Evolutionary conservation across 139 green algal genomes (phyloP).

Genomic region (Bryopsis sp.): DNA sequence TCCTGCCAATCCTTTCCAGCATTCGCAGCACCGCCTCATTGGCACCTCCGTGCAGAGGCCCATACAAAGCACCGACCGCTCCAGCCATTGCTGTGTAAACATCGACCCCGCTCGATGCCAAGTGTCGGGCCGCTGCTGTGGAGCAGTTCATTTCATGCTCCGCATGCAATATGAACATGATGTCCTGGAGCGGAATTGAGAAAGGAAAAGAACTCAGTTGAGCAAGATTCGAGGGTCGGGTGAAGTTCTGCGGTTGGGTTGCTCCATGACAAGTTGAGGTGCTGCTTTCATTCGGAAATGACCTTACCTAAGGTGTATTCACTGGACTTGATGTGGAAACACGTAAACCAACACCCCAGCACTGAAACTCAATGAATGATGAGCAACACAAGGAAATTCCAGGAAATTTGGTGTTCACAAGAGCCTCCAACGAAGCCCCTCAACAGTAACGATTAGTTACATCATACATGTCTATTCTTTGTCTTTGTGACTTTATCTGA

Average conservation of each 20-base stretch:
- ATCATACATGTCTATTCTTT: no score
- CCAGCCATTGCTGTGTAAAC: slow-evolving; percentile 89
- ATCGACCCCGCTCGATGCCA: slow-evolving; percentile 80
- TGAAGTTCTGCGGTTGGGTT: no score
- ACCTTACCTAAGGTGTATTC: no score
- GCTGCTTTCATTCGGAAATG: no score
- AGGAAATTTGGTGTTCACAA: not conserved
- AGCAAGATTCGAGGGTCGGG: no score
- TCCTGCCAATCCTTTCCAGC: slow-evolving; percentile 85
- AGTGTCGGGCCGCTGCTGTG: slow-evolving; percentile 67
- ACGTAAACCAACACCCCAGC: no score
- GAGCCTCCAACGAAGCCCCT: no score
- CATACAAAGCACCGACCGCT: slow-evolving; percentile 94
- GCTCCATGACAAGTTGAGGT: no score
- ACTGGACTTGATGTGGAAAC: no score
- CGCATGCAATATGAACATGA: slow-evolving; percentile 95
- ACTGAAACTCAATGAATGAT: not conserved
- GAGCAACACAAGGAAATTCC: not conserved
- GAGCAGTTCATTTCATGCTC: slow-evolving; percentile 99
- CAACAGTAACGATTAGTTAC: no score
- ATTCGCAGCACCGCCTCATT: slow-evolving; percentile 98
- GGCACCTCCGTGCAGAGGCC: slow-evolving; percentile 92
- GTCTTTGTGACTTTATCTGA: not conserved
- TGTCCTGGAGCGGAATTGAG: slow-evolving; percentile 52
- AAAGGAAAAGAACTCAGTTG: no score